Evolutionary conservation across 331 rosid species (phyloP), one percentile per base, ranked within the genome.

Genomic region (Phaseolus coccineus): DNA sequence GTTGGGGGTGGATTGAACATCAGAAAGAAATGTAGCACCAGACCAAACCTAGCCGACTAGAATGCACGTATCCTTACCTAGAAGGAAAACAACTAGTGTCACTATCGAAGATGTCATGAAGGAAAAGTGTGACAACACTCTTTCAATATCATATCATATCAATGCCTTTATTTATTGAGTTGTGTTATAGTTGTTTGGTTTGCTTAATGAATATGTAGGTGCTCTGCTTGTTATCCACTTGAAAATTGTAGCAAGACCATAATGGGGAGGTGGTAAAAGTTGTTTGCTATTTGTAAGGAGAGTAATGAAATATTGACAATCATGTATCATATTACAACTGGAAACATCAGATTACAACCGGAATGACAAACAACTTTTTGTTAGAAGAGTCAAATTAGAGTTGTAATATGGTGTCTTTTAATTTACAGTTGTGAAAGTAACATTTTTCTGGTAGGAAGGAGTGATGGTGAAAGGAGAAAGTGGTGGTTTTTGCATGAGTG

Each of bases 381-480:
- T 19, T 19, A 19, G 22, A 19, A 19, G 22, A 19, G 22, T 19
- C 22, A 19, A 19, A 19, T 19, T 19, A 19, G 22, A 19, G 22
- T 19, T 19, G 22, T 19, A 19, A 19, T 19, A 0, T 19, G 22
- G 22, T 19, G 22, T 19, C 22, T 19, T 19, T 19, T 19, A 19
- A 19, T 19, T 19, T 19, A 19, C 22, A 19, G 22, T 19, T 19
- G 22, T 19, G 22, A 19, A 19, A 19, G 22, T 19, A 19, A 19
- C 22, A 19, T 19, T 19, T 19, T 19, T 19, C 0, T 19, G 22
- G 22, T 19, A 77, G 81, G 57, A 69, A 76, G 74, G 30, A 25
- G 66, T 76, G 85, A 83, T 83, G 81, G 71, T 75, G 91, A 73
- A 66, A 50, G 79, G 70, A 75, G 86, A 90, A 86, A 56, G 55